These are phyloP conservation scores for Allomyces macrogynus DNA, from an alignment of 192 early-diverging fungal genomes.

Conservation along the genomic window DNA sequence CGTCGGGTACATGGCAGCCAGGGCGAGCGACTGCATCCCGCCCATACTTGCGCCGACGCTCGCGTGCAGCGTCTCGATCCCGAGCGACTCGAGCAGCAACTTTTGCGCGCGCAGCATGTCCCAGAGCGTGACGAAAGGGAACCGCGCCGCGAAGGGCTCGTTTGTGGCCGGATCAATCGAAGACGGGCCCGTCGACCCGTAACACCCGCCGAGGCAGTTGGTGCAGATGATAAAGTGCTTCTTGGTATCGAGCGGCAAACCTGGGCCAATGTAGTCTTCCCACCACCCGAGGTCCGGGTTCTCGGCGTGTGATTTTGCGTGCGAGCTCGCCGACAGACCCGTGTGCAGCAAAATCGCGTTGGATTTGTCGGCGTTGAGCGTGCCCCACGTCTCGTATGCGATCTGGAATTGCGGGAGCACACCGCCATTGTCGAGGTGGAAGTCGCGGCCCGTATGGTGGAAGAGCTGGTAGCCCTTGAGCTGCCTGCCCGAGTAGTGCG, in stretches of 20 bases:
- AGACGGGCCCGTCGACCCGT: conserved; percentile 80
- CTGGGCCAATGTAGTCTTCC: conserved; percentile 89
- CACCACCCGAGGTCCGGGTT: conserved; percentile 82
- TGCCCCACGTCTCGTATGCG: conserved; percentile 97
- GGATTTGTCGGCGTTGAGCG: conserved; percentile 46
- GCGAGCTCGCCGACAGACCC: conserved; percentile 76
- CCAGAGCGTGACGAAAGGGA: conserved; percentile 79
- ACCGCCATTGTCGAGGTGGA: conserved; percentile 65
- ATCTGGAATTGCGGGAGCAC: conserved; percentile 51
- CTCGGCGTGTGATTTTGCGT: conserved; percentile 66
- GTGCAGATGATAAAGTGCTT: conserved; percentile 90
- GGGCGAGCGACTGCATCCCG: conserved; percentile 80
- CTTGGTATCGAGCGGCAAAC: conserved; percentile 71
- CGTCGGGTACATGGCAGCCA: conserved; percentile 59
- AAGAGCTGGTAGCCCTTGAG: conserved; percentile 46
- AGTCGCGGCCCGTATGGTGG: conserved; percentile 12
- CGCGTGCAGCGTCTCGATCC: conserved; percentile 62
- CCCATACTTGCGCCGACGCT: conserved; percentile 89
- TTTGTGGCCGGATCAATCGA: conserved; percentile 56
- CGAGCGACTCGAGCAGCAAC: conserved; percentile 52
- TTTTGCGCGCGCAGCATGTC: conserved; percentile 97
- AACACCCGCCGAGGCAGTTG: conserved; percentile 90
- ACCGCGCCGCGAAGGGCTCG: conserved; percentile 64
- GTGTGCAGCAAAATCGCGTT: conserved; percentile 89
- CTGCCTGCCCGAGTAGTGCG: neutral